phyloP scores from a whole-genome alignment of 2,329 filamentous ascomycete genomes.

The Xenoacremonium recifei region DNA sequence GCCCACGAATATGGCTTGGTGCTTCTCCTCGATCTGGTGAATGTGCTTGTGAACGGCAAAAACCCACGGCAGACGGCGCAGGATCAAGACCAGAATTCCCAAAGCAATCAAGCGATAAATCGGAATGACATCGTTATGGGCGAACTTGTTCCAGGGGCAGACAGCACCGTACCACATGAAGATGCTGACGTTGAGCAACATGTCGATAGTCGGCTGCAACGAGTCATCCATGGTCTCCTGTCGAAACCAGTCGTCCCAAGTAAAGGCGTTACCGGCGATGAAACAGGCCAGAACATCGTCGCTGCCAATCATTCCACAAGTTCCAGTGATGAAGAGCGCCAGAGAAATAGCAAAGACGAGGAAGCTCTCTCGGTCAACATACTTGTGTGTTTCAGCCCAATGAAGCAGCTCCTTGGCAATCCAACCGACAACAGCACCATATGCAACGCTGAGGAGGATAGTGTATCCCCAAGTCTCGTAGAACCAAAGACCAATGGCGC shows the following conservation, averaged over 20 bases:
- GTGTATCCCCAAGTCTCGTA: slow-evolving; percentile 83
- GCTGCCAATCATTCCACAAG: slow-evolving; percentile 81
- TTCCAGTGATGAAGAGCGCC: slow-evolving; percentile 83
- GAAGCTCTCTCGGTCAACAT: slow-evolving; percentile 84
- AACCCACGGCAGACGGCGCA: slow-evolving; percentile 77
- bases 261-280: slow-evolving; percentile 86
- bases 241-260: slow-evolving; percentile 93
- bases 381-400: slow-evolving; percentile 78
- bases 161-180: slow-evolving; percentile 92
- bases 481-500: slow-evolving; percentile 79
- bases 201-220: slow-evolving; percentile 91
- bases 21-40: slow-evolving; percentile 71
- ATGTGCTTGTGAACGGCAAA: slow-evolving; percentile 72
- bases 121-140: slow-evolving; percentile 65
- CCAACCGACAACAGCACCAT: slow-evolving; percentile 77
- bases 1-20: slow-evolving; percentile 81
- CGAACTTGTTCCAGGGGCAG: slow-evolving; percentile 75
- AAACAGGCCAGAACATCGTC: slow-evolving; percentile 93
- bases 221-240: slow-evolving; percentile 86
- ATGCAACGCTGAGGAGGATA: slow-evolving; percentile 74
- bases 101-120: slow-evolving; percentile 71
- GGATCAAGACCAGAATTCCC: slow-evolving; percentile 71
- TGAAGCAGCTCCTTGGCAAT: slow-evolving; percentile 78
- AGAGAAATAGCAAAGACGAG: slow-evolving; percentile 83
- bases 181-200: slow-evolving; percentile 84